Evolutionary conservation across 2,329 filamentous ascomycete species (phyloP).

Genomic region (Penicillium fuscoglaucum): DNA sequence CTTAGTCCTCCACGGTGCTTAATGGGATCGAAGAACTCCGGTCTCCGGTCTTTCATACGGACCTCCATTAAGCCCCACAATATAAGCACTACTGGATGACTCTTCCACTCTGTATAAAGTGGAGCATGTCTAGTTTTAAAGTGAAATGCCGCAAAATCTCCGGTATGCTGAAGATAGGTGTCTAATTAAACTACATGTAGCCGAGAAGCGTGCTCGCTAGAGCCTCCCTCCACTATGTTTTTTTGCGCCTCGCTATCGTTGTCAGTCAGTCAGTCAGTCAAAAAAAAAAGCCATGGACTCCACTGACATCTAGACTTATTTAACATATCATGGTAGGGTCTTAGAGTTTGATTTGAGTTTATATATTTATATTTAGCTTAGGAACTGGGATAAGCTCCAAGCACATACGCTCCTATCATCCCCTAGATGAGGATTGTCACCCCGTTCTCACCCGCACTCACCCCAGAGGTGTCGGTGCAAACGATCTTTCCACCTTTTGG

Average conservation of each 20-base stretch:
- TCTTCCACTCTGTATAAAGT: not conserved
- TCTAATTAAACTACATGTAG: not conserved
- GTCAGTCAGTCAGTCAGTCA: too few relatives aligned
- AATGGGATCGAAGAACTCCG: not conserved
- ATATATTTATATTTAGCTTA: too few relatives aligned
- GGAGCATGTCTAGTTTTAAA: not conserved
- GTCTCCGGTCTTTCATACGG: not conserved
- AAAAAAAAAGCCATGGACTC: not conserved
- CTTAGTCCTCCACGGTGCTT: too few relatives aligned
- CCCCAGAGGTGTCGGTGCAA: not conserved
- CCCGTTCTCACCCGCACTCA: not conserved
- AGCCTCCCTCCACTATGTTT: not conserved
- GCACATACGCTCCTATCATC: not conserved
- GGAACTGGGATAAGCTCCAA: not conserved
- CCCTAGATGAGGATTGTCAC: not conserved
- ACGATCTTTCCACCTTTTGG: not conserved
- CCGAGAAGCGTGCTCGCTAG: not conserved
- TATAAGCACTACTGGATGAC: not conserved
- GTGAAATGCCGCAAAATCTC: not conserved
- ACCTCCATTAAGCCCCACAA: not conserved
- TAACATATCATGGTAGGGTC: too few relatives aligned
- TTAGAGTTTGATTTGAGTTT: too few relatives aligned
- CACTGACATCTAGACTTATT: not conserved
- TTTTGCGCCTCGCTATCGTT: not conserved
- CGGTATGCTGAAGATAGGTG: not conserved